Percentiles rank a stretch among this genome's conserved stretches.
These are phyloP conservation scores for Pseudogymnoascus sp. DNA, from an alignment of 2,329 filamentous ascomycete species.

Conservation along the genomic window DNA sequence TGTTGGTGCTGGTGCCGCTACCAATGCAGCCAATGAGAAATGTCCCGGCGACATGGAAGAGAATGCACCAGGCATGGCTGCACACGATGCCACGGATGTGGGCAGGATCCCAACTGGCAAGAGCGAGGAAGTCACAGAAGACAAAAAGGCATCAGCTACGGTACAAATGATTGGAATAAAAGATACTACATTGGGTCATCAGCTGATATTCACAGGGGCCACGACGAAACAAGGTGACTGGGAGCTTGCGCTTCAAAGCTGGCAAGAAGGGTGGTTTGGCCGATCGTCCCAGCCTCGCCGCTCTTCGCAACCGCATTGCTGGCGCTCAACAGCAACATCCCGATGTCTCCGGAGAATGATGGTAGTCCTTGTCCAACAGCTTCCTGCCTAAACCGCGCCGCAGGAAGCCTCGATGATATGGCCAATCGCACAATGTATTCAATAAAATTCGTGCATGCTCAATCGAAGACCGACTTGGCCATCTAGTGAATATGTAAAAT, in stretches of 20 bases:
- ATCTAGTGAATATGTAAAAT: background rate
- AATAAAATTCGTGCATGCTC: background rate
- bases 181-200: background rate
- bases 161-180: background rate
- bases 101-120: background rate
- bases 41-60: background rate
- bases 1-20: slow-evolving; percentile 24
- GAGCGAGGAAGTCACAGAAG: background rate
- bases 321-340: background rate
- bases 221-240: background rate
- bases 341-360: background rate
- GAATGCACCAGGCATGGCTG: background rate
- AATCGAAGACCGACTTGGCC: background rate
- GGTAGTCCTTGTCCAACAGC: background rate
- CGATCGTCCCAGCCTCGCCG: background rate
- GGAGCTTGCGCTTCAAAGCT: background rate
- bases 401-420: background rate
- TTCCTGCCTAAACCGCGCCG: background rate
- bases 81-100: background rate
- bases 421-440: background rate
- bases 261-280: background rate
- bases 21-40: background rate
- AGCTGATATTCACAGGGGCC: background rate
- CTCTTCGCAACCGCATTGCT: background rate
- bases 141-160: background rate